A percentile compares a stretch with the other conserved stretches of the same genome.
phyloP scores from a whole-genome alignment of 768 basidiomycete species.

The Clitopilus passeckerianus region DNA sequence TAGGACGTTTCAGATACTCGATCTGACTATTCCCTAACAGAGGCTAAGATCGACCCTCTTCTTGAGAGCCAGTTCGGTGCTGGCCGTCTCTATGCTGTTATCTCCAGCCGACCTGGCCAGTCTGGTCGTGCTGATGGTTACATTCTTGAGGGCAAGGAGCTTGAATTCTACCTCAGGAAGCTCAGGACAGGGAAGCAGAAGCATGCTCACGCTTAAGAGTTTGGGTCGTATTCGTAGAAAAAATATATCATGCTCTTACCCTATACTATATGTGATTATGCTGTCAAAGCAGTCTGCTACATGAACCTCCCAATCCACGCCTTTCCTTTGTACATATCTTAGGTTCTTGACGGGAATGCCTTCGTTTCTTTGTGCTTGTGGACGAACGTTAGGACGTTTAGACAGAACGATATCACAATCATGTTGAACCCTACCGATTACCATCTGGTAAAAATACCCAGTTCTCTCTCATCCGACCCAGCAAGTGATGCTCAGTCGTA shows the following conservation, averaged over 20 bases:
- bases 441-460: background rate
- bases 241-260: constrained; percentile 4
- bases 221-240: constrained; percentile 3
- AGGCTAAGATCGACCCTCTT: constrained; percentile 87
- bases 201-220: constrained; percentile 59
- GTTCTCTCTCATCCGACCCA: background rate
- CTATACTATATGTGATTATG: background rate
- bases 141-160: constrained; percentile 96
- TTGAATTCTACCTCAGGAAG: constrained; percentile 97
- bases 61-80: constrained; percentile 89
- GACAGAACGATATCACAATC: background rate
- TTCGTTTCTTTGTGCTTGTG: background rate
- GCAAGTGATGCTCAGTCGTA: background rate
- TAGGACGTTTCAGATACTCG: background rate
- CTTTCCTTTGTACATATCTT: background rate
- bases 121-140: constrained; percentile 96
- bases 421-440: background rate
- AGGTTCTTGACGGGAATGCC: background rate
- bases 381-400: background rate
- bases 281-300: background rate
- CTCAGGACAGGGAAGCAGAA: constrained; percentile 93
- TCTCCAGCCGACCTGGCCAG: constrained; percentile 96
- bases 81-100: constrained; percentile 91
- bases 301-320: background rate
- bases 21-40: constrained; percentile 27